Evolutionary conservation across 179 eudicot genomes (phyloP).

Genomic region (Silene coronaria): DNA sequence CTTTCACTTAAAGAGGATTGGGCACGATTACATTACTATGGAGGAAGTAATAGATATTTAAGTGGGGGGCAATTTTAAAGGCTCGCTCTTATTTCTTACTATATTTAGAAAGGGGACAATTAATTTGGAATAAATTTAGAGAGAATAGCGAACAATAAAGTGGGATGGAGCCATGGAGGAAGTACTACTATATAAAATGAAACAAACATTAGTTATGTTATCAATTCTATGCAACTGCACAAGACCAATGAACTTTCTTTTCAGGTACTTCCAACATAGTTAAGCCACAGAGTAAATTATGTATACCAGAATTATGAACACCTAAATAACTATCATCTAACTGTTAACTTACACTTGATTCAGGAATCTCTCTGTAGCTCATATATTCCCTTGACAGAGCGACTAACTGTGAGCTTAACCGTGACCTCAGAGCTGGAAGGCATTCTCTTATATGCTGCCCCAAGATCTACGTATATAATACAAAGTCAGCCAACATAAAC

Average conservation of each 20-base stretch:
- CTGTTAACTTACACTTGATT: conserved; percentile 52
- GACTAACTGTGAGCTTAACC: conserved; percentile 66
- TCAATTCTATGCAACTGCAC: neutral
- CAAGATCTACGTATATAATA: conserved; percentile 54
- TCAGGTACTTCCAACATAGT: neutral
- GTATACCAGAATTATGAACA: conserved; percentile 4
- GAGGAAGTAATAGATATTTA: too few species aligned
- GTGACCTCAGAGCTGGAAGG: conserved; percentile 80
- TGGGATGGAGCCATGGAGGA: neutral
- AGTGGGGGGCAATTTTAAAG: too few species aligned
- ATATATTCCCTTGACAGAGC: conserved; percentile 90
- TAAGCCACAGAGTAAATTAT: neutral
- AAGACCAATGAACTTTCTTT: conserved; percentile 7
- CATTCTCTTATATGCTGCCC: conserved; percentile 82
- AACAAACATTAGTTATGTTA: conserved; percentile 4
- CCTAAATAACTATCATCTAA: conserved; percentile 3
- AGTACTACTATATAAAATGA: neutral
- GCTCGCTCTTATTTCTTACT: too few species aligned
- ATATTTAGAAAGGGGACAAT: too few species aligned
- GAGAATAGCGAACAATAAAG: too few species aligned
- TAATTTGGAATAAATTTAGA: too few species aligned
- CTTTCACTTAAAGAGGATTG: too few species aligned
- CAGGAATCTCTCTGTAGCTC: conserved; percentile 89
- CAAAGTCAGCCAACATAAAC: conserved; percentile 16
- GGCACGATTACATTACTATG: too few species aligned